These are phyloP conservation scores for Malus asiatica DNA, from an alignment of 306 rosid species.

Conservation along the genomic window DNA sequence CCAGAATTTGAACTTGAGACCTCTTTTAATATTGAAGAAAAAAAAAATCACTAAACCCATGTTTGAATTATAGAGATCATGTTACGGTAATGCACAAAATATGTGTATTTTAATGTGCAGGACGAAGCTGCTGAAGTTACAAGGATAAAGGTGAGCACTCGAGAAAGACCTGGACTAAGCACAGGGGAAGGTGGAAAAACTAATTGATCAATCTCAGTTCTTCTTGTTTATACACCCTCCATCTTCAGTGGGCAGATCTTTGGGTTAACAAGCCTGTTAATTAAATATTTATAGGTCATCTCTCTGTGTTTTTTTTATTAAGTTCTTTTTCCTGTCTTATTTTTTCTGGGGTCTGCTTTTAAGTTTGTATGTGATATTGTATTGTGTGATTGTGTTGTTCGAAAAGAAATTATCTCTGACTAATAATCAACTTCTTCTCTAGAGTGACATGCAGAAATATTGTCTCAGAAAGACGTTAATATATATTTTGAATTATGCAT, in stretches of 20 bases:
- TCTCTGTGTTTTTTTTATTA: neutral
- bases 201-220: neutral
- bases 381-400: neutral
- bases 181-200: constrained; percentile 4
- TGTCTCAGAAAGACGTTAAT: neutral
- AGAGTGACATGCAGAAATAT: neutral
- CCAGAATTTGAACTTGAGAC: neutral
- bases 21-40: neutral
- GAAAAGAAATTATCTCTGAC: neutral
- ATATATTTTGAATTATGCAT: neutral
- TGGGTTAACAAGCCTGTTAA: neutral
- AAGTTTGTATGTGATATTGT: neutral
- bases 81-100: neutral
- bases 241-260: too few relatives aligned
- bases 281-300: neutral
- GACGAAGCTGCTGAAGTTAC: neutral
- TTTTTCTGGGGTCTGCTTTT: neutral
- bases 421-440: neutral
- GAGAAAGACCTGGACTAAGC: neutral
- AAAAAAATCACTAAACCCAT: neutral
- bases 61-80: too few relatives aligned
- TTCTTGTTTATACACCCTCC: too few relatives aligned
- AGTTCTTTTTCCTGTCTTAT: neutral
- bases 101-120: neutral
- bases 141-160: too few relatives aligned